A percentile compares a stretch with the other conserved stretches of the same genome.
These are phyloP conservation scores for Termitomyces titanicus DNA, from an alignment of 768 basidiomycete species.

Conservation along the genomic window DNA sequence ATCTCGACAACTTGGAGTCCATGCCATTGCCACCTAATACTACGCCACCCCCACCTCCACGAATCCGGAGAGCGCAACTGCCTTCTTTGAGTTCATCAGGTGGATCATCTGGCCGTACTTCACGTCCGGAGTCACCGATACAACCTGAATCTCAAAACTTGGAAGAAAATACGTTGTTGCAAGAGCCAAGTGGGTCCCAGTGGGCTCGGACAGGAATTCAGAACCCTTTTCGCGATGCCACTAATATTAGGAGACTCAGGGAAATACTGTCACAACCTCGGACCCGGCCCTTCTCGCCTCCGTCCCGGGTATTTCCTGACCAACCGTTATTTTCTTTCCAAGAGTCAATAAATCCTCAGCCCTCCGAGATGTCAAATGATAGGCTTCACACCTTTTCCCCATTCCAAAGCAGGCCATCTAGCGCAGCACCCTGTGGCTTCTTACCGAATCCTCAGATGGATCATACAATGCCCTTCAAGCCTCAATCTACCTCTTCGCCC, in stretches of 20 bases:
- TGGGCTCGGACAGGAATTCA: background rate
- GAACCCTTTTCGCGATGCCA: background rate
- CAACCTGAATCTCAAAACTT: background rate
- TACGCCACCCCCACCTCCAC: conserved; percentile 1
- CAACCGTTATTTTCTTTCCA: background rate
- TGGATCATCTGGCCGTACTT: background rate
- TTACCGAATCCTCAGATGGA: background rate
- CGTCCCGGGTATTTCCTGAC: background rate
- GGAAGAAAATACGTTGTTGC: background rate
- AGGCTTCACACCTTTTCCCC: background rate
- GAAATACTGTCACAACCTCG: background rate
- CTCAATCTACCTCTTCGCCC: conserved; percentile 8
- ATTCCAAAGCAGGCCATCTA: background rate
- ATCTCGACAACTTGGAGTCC: conserved; percentile 5
- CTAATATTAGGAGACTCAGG: background rate
- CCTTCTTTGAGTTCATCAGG: background rate
- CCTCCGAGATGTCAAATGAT: background rate
- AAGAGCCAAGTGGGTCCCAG: background rate
- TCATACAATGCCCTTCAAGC: background rate
- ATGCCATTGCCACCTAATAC: background rate
- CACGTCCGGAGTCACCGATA: background rate
- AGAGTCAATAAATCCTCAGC: background rate
- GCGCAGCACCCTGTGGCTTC: background rate
- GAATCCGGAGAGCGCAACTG: background rate
- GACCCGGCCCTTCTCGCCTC: background rate